These are phyloP conservation scores for Spongispora temasekensis DNA, from an alignment of 1,284 basidiomycete species.

Conservation along the genomic window DNA sequence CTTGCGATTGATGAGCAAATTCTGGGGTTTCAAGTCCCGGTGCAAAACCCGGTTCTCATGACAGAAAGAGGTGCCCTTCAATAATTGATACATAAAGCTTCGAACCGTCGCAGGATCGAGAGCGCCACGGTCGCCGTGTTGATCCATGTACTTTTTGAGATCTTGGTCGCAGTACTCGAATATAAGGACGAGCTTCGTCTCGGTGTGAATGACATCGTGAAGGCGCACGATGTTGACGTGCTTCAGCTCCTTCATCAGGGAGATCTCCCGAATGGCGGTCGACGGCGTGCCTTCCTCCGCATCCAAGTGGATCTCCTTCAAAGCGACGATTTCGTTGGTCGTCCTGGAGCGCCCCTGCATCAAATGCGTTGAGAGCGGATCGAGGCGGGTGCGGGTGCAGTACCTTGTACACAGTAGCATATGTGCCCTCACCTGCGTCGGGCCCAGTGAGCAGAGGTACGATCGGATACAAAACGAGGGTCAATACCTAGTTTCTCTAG, in stretches of 20 bases:
- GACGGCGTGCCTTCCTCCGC: slow-evolving; percentile 95
- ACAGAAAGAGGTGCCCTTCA: slow-evolving; percentile 98
- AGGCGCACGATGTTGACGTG: slow-evolving; percentile 95
- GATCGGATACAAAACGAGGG: slow-evolving; percentile 1
- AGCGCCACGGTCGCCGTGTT: slow-evolving; percentile 94
- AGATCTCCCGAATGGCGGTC: slow-evolving; percentile 94
- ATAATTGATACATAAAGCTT: slow-evolving; percentile 95
- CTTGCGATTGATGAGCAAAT: slow-evolving; percentile 95
- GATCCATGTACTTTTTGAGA: slow-evolving; percentile 99
- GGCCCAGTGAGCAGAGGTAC: slow-evolving; percentile 7
- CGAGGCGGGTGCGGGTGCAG: slow-evolving; percentile 10
- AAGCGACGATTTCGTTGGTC: slow-evolving; percentile 86
- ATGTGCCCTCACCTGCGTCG: slow-evolving; percentile 74
- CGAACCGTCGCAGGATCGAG: slow-evolving; percentile 93
- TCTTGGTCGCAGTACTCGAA: slow-evolving; percentile 99
- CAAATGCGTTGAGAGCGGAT: slow-evolving; percentile 10
- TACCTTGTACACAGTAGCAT: slow-evolving; percentile 92
- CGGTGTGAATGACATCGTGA: slow-evolving; percentile 98
- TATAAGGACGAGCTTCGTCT: slow-evolving; percentile 97
- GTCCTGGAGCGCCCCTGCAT: slow-evolving; percentile 78
- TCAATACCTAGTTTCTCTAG: slow-evolving; percentile 36
- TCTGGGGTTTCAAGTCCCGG: slow-evolving; percentile 97
- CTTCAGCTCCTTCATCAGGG: slow-evolving; percentile 95
- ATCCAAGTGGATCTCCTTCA: slow-evolving; percentile 95
- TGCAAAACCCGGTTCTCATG: slow-evolving; percentile 99